These are phyloP conservation scores for Williopsis jadinii DNA, from an alignment of 1,139 yeast species.

Conservation along the genomic window DNA sequence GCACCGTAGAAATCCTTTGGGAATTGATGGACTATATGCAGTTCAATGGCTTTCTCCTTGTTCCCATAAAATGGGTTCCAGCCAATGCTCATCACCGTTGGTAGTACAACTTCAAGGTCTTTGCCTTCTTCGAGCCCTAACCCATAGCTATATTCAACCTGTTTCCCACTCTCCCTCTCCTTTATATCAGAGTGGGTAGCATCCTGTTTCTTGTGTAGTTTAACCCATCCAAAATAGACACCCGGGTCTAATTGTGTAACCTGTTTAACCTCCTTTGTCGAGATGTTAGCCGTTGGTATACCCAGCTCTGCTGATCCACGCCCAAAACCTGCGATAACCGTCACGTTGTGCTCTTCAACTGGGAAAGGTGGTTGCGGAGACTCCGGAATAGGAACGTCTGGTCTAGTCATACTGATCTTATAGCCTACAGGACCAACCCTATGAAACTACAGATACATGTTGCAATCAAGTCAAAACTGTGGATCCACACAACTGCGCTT, in stretches of 20 bases:
- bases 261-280: constrained; percentile 41
- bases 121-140: constrained; percentile 39
- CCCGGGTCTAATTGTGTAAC: constrained; percentile 59
- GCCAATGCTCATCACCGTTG: constrained; percentile 94
- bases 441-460: too few relatives aligned
- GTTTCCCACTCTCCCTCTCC: constrained; percentile 27
- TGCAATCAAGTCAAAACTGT: not conserved
- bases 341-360: constrained; percentile 40
- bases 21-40: constrained; percentile 79
- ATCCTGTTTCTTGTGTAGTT: constrained; percentile 18
- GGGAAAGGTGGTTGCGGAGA: constrained; percentile 61
- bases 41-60: constrained; percentile 72
- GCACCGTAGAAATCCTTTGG: constrained; percentile 76
- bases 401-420: constrained; percentile 14
- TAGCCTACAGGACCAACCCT: too few relatives aligned
- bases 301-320: constrained; percentile 93
- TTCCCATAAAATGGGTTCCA: constrained; percentile 92
- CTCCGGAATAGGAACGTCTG: constrained; percentile 33
- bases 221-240: constrained; percentile 84
- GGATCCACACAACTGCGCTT: not conserved
- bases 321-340: constrained; percentile 84
- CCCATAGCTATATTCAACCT: constrained; percentile 48
- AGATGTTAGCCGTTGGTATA: constrained; percentile 91
- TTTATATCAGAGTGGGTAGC: constrained; percentile 10
- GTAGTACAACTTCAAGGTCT: constrained; percentile 43